Base-by-base conservation (phyloP, 176 grass and related monocot genomes). In the Chrysopogon serrulatus region DNA sequence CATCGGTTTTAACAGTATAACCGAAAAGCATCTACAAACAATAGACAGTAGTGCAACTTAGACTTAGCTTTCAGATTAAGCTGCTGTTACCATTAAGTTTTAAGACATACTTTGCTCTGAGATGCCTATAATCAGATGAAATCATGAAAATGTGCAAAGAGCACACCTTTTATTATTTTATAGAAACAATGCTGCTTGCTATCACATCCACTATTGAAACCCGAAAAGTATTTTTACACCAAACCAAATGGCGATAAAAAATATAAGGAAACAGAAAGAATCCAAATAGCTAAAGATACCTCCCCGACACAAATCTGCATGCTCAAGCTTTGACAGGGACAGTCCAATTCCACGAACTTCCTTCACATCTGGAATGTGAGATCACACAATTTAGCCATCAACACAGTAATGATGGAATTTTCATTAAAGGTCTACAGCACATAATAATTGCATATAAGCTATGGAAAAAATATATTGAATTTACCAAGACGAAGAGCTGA, bases 331-430 rank as follows among this genome's bases (percentile, higher is more conserved):
- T 81, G 95, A 89, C 79, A 98, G 53, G 75, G 92, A 85, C 78
- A 98, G 85, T 19, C 95, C 95, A 85, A 98, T 82, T 78, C 95
- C 95, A 49, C 95, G 84, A 84, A 98, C 91, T 95, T 98, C 92
- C 88, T 93, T 98, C 67, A 93, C 90, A 90, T 95, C 95, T 98
- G 73, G 24, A 79, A 78, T 74, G 15, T 76, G 23, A 40, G 9
- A 79, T 78, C 57, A 34, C 10, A 51, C 32, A 78, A 71, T 41
- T 86, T 78, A 90, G 43, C 66, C 42, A 77, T 86, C 43, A 82
- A 65, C 36, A 77, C 21, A 42, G 33, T 54, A 72, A 82, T 76
- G 11, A 26, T 12, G 10, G 23, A 26, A 59, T 59, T 24, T 26
- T 59, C 54, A 26, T 26, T 26, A 59, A 63, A 30, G 27, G 60